Evolutionary conservation across 2,329 filamentous ascomycete genomes (phyloP), one percentile per base, ranked within the genome.

Genomic region (Fusarium anguioides): DNA sequence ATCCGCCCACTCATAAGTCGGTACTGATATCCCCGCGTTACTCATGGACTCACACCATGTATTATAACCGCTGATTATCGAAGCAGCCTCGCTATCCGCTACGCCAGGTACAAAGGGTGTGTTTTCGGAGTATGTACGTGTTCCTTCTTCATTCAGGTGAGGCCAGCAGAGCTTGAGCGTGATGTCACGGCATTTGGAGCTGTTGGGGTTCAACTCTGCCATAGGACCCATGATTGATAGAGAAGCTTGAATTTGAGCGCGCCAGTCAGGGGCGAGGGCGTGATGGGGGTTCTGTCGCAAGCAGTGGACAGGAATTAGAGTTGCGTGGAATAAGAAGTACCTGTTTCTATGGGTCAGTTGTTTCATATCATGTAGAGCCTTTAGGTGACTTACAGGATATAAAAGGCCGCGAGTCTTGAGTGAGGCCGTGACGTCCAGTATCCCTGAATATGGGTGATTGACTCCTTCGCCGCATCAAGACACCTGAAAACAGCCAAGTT

Each of bases 91-190:
- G 8, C 54, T 61, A 7, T 69, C 66, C 35, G 42, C 62, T 4
- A 57, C 45, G 14, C 54, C 48, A 5, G 66, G 35, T 15, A 69
- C 45, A 5, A 69, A 63, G 0, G 44, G 15, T 5, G 62, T 17
- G 8, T 46, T 66, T 2, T 66, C 64, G 2, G n/a, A 29, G 15
- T 66, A 66, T 1, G 46, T n/a, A 3, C 35, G 64, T 4, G 55
- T 20, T 12, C 37, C 50, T 4, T 68, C 65, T 27, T 63, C 57
- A 2, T 66, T 29, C 4, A 69, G 24, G 7, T 69, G 50, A 10
- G 66, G 62, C 66, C 66, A 69, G 58, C 66, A 66, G 2, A 69
- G 40, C 36, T 64, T 67, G 11, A 69, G 66, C 6, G 61, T 64
- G 2, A 69, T 69, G 2, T 69, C 66, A 11, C 66, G 66, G 12